Conservation (phyloP, 331 rosid genomes). For the Malus hybrid region DNA sequence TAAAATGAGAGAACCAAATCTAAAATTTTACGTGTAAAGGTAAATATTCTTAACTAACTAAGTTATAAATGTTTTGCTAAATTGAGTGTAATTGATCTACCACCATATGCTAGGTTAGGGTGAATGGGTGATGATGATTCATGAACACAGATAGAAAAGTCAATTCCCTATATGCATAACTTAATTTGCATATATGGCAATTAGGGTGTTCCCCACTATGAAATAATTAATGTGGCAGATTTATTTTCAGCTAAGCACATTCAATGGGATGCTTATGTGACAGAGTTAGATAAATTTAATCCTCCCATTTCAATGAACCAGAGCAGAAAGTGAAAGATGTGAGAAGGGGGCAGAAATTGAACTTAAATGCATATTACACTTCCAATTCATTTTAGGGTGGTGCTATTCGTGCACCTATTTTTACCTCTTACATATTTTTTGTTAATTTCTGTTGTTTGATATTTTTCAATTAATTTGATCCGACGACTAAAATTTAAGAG, state of each 20-base stretch:
- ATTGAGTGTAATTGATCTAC: background rate
- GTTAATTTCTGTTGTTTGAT: background rate
- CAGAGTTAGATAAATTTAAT: background rate
- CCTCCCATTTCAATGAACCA: no score
- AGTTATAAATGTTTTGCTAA: no score
- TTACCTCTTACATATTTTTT: background rate
- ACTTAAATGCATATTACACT: background rate
- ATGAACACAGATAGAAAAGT: background rate
- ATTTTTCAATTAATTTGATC: no score
- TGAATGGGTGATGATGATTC: no score
- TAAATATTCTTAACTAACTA: no score
- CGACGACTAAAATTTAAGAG: rapidly evolving
- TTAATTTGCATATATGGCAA: background rate
- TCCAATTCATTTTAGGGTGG: no score
- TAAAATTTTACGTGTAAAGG: no score
- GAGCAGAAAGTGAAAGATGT: background rate
- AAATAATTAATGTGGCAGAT: background rate
- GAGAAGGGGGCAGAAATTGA: background rate
- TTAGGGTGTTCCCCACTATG: background rate
- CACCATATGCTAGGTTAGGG: background rate
- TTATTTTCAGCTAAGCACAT: slow-evolving; percentile 1
- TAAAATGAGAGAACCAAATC: no score
- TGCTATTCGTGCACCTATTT: no score
- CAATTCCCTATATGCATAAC: background rate
- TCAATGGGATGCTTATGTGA: background rate